Conservation (phyloP, 257 asterid genomes). For the Solanum chiquidenum region DNA sequence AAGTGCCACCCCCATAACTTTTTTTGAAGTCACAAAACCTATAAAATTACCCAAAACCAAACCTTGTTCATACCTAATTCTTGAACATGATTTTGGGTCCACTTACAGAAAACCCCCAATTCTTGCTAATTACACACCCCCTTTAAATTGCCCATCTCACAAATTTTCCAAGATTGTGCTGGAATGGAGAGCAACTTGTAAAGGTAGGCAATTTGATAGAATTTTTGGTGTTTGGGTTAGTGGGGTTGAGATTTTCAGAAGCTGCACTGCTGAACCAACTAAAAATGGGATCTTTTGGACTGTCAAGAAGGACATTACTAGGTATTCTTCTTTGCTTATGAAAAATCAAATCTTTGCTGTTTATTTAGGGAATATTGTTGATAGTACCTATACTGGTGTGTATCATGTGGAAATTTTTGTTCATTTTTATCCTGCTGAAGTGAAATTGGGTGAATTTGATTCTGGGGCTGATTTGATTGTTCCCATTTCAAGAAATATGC, state of each 20-base stretch:
- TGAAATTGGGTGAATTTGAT: not conserved
- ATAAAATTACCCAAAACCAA: constrained; percentile 35
- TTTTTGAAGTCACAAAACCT: constrained; percentile 57
- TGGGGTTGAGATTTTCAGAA: constrained; percentile 73
- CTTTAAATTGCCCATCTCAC: constrained; percentile 33
- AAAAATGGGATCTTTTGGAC: constrained; percentile 47
- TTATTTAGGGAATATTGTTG: constrained; percentile 54
- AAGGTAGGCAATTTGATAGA: constrained; percentile 71
- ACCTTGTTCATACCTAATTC: constrained; percentile 31
- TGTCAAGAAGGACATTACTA: constrained; percentile 61
- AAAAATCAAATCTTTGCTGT: constrained; percentile 47
- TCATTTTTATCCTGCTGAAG: constrained; percentile 48
- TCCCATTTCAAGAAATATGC: constrained; percentile 61
- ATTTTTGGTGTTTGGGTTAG: constrained; percentile 80
- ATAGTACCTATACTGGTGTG: constrained; percentile 58
- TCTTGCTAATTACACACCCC: constrained; percentile 39
- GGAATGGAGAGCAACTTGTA: constrained; percentile 63
- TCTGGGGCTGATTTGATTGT: constrained; percentile 57
- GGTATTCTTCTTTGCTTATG: constrained; percentile 51
- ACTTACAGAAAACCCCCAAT: constrained; percentile 51
- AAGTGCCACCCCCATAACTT: constrained; percentile 21
- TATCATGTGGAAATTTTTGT: constrained; percentile 64
- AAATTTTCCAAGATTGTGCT: constrained; percentile 41
- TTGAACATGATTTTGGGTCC: constrained; percentile 46
- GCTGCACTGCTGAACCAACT: constrained; percentile 78